These are phyloP conservation scores for Albugo candida DNA, from an alignment of 352 stramenopile genomes.

Conservation along the genomic window DNA sequence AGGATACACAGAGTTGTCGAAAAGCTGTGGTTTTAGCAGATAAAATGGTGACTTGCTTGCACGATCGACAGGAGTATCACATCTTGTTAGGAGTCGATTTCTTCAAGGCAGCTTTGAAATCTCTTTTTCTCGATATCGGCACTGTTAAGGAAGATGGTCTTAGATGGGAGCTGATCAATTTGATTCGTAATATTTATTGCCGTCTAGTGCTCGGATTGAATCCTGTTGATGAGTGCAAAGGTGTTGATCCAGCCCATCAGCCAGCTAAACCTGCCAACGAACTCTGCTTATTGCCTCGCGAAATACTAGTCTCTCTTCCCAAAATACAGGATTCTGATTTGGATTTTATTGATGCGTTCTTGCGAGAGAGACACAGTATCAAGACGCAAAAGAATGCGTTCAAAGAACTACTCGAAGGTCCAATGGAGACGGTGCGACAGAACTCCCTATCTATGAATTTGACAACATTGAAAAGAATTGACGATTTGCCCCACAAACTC, in stretches of 20 bases:
- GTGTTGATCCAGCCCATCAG: constrained; percentile 64
- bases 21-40: constrained; percentile 34
- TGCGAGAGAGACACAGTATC: constrained; percentile 54
- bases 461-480: constrained; percentile 27
- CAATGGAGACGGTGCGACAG: constrained; percentile 34
- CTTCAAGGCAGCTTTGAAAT: constrained; percentile 33
- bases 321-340: constrained; percentile 21
- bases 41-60: constrained; percentile 40
- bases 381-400: constrained; percentile 72
- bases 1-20: constrained; percentile 48
- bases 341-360: constrained; percentile 22
- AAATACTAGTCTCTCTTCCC: constrained; percentile 37
- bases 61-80: constrained; percentile 18
- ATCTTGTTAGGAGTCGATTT: constrained; percentile 30
- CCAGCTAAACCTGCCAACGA: constrained; percentile 19
- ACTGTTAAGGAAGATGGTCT: constrained; percentile 61
- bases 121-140: constrained; percentile 30
- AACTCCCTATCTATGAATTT: constrained; percentile 13
- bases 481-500: constrained; percentile 43
- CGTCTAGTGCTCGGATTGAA: constrained; percentile 32
- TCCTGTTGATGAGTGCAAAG: constrained; percentile 63
- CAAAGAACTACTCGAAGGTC: constrained; percentile 55
- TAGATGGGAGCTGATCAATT: constrained; percentile 72
- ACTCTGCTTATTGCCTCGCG: constrained; percentile 23
- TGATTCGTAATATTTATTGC: constrained; percentile 69